These are phyloP conservation scores for Beauveria rudraprayagi DNA, from an alignment of 2,329 filamentous ascomycete genomes.

Conservation along the genomic window DNA sequence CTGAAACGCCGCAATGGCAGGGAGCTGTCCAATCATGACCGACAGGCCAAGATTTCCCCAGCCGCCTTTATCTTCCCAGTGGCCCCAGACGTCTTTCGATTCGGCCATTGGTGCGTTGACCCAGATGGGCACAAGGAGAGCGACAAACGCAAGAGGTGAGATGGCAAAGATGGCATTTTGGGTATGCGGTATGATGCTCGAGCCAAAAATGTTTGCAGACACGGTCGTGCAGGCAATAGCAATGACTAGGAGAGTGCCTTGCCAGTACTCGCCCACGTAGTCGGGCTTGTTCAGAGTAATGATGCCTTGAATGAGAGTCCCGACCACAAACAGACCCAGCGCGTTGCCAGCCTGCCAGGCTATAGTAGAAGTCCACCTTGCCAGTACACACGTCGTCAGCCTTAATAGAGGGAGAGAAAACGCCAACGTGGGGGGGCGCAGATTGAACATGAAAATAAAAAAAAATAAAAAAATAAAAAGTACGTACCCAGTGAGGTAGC, in stretches of 20 bases:
- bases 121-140: constrained; percentile 13
- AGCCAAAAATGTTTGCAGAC: constrained; percentile 8
- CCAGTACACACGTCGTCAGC: too few relatives aligned
- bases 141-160: constrained; percentile 11
- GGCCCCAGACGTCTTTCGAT: constrained; percentile 12
- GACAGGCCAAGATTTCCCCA: constrained; percentile 12
- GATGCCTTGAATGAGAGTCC: constrained; percentile 13
- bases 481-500: constrained; percentile 7
- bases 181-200: constrained; percentile 9
- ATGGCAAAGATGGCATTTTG: constrained; percentile 14
- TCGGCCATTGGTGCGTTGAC: constrained; percentile 10
- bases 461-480: too few relatives aligned
- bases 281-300: constrained; percentile 9
- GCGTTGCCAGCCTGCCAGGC: constrained; percentile 15
- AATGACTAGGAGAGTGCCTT: constrained; percentile 12
- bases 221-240: constrained; percentile 2
- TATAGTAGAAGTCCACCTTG: constrained; percentile 14
- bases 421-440: too few relatives aligned
- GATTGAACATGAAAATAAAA: too few relatives aligned
- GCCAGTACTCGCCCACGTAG: constrained; percentile 12
- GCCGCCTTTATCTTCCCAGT: constrained; percentile 9
- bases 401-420: too few relatives aligned
- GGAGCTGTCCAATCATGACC: constrained; percentile 13
- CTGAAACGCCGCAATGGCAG: constrained; percentile 8
- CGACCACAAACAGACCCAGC: constrained; percentile 11